phyloP scores from a whole-genome alignment of 2,329 filamentous ascomycete species.

The Neoarthrinium moseri region DNA sequence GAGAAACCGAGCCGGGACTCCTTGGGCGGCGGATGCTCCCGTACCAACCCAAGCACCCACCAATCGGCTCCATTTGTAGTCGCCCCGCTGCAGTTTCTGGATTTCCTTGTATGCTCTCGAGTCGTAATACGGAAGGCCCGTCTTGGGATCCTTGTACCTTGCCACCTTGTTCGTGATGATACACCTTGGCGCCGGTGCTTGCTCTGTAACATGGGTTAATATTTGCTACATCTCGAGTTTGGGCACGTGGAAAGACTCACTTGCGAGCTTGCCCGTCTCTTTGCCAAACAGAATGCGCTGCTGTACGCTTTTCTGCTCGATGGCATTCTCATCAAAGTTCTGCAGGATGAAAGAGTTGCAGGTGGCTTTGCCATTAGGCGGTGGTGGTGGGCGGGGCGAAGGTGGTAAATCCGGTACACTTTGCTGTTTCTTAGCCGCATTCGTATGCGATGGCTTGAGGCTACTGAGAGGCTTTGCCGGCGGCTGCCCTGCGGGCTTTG shows the following conservation, averaged over 20 bases:
- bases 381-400: conserved; percentile 29
- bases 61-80: conserved; percentile 79
- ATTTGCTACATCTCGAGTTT: not conserved
- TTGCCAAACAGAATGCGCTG: conserved; percentile 58
- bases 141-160: conserved; percentile 80
- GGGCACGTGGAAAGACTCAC: conserved; percentile 32
- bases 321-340: conserved; percentile 56
- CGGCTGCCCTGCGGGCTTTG: conserved; percentile 12
- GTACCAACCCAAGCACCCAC: conserved; percentile 82
- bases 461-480: conserved; percentile 16
- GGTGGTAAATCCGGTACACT: conserved; percentile 21
- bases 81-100: conserved; percentile 67
- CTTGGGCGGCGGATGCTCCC: conserved; percentile 61
- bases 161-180: conserved; percentile 81
- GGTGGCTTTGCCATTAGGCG: conserved; percentile 49
- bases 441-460: conserved; percentile 19
- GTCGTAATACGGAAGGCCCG: conserved; percentile 79
- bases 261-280: conserved; percentile 57
- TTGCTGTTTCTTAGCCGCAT: conserved; percentile 20
- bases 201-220: conserved; percentile 37
- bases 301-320: conserved; percentile 56
- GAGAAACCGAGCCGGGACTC: conserved; percentile 77
- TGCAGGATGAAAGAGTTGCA: conserved; percentile 59
- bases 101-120: conserved; percentile 80
- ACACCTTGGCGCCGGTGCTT: conserved; percentile 59